Evolutionary conservation across 345 rosid species (phyloP).

Genomic region (Sonneratia caseolaris): DNA sequence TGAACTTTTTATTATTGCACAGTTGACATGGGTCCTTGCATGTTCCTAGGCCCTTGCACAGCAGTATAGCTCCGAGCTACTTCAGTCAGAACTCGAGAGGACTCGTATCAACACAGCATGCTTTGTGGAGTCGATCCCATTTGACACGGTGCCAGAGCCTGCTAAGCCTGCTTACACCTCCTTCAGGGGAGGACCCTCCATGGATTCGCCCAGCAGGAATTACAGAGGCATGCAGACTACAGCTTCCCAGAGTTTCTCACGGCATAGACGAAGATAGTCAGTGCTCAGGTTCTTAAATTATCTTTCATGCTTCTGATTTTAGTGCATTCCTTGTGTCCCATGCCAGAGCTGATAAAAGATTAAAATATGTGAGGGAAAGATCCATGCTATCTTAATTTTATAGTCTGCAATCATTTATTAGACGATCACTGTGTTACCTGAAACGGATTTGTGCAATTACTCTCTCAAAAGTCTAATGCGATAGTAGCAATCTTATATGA

Average conservation of each 20-base stretch:
- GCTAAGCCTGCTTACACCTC: slow-evolving; percentile 58
- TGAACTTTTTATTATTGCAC: background rate
- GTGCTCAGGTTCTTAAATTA: background rate
- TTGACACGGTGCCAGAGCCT: slow-evolving; percentile 54
- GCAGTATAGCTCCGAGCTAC: slow-evolving; percentile 69
- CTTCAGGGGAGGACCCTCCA: slow-evolving; percentile 52
- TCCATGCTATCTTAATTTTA: background rate
- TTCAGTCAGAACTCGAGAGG: slow-evolving; percentile 78
- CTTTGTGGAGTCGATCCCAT: slow-evolving; percentile 56
- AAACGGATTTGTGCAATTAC: too few relatives aligned
- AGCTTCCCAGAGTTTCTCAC: slow-evolving; percentile 49
- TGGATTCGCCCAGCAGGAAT: slow-evolving; percentile 60
- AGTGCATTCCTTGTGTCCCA: background rate
- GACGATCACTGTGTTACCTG: background rate
- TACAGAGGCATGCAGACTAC: slow-evolving; percentile 32
- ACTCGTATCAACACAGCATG: slow-evolving; percentile 91
- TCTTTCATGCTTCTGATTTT: background rate
- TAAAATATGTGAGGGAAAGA: background rate
- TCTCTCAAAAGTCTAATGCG: background rate
- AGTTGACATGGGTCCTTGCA: background rate
- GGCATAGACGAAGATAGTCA: slow-evolving; percentile 48
- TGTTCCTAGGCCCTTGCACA: slow-evolving; percentile 62
- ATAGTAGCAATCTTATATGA: background rate
- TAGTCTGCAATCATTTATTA: background rate
- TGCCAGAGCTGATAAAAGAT: background rate